Percentiles rank a stretch among this genome's conserved stretches.
phyloP scores from a whole-genome alignment of 345 rosid genomes.

The Conringia planisiliqua region DNA sequence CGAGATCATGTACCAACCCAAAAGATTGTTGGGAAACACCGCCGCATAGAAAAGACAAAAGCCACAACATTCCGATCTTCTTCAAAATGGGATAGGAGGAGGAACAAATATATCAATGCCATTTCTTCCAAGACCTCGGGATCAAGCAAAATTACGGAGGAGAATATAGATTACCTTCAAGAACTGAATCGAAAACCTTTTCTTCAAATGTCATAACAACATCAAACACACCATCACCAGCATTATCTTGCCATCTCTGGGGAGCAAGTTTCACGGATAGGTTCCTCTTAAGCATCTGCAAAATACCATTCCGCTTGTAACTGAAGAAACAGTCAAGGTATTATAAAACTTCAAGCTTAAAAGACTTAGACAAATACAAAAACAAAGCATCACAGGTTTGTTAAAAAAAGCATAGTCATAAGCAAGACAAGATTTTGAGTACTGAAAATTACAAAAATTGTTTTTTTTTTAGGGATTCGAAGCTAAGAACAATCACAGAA shows the following conservation, averaged over 20 bases:
- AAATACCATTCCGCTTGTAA: conserved; percentile 89
- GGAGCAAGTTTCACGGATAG: conserved; percentile 73
- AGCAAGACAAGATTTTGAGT: background rate
- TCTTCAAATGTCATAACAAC: conserved; percentile 85
- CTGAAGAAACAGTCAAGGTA: conserved; percentile 38
- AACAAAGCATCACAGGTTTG: background rate
- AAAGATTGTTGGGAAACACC: background rate
- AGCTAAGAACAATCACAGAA: background rate
- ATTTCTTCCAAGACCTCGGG: background rate
- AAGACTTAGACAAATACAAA: background rate
- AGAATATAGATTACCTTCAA: conserved; percentile 56
- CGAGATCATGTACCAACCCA: background rate
- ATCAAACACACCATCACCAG: conserved; percentile 79
- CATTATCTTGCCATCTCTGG: conserved; percentile 95
- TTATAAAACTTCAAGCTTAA: background rate
- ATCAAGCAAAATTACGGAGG: background rate
- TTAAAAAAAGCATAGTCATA: background rate
- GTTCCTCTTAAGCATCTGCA: conserved; percentile 95
- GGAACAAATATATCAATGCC: background rate
- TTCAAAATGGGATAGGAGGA: background rate
- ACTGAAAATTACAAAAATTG: too few relatives aligned
- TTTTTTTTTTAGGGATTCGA: background rate
- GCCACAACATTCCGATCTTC: background rate
- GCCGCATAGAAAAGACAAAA: background rate
- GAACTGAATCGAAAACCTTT: conserved; percentile 82